Evolutionary conservation across 2,329 filamentous ascomycete species (phyloP).

Genomic region (Fusarium compactum): DNA sequence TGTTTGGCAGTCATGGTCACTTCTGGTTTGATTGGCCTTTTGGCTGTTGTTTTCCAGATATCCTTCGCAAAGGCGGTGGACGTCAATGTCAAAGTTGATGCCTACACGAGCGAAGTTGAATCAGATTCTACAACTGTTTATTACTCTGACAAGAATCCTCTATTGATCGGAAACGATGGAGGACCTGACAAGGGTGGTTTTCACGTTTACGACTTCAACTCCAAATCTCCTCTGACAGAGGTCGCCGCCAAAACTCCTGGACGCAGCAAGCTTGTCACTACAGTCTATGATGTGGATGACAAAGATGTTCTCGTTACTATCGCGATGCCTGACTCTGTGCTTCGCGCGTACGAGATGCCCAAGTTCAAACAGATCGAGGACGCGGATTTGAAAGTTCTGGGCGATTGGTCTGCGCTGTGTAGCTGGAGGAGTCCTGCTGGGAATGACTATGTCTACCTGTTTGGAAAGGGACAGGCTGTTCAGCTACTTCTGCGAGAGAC

Average conservation of each 20-base stretch:
- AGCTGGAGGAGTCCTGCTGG: constrained; percentile 57
- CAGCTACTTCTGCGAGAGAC: constrained; percentile 54
- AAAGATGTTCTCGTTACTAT: constrained; percentile 57
- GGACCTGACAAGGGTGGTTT: constrained; percentile 58
- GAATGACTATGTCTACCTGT: constrained; percentile 59
- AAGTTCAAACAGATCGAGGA: constrained; percentile 49
- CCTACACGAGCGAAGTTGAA: constrained; percentile 53
- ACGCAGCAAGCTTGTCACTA: constrained; percentile 59
- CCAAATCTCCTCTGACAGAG: constrained; percentile 49
- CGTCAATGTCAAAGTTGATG: constrained; percentile 49
- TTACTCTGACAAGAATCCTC: constrained; percentile 52
- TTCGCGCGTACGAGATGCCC: constrained; percentile 55
- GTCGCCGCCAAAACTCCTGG: constrained; percentile 52
- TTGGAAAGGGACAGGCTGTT: constrained; percentile 57
- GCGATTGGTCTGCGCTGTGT: constrained; percentile 63
- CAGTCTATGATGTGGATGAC: constrained; percentile 53
- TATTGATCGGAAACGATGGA: constrained; percentile 61
- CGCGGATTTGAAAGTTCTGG: constrained; percentile 53
- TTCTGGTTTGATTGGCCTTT: constrained; percentile 37
- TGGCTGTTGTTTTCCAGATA: constrained; percentile 35
- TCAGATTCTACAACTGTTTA: constrained; percentile 58
- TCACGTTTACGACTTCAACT: constrained; percentile 53
- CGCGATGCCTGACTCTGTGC: constrained; percentile 57
- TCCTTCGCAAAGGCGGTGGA: constrained; percentile 37
- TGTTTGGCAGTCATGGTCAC: constrained; percentile 36